Base-by-base conservation (phyloP, 495 filamentous ascomycete genomes). In the Mytilinidion resinicola region DNA sequence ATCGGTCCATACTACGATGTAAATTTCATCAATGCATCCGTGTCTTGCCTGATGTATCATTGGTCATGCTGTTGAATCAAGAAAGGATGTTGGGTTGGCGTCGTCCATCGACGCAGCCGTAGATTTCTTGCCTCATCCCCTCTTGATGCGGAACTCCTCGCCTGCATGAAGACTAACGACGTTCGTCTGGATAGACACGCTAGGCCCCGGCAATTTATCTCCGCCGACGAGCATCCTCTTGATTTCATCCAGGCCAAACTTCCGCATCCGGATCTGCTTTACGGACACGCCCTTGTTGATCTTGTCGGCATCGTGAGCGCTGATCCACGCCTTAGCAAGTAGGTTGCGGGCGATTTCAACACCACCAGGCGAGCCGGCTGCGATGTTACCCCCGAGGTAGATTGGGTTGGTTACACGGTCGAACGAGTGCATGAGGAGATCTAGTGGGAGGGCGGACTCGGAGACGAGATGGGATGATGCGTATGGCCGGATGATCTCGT, bases 281-380 rank as follows among this genome's bases (percentile, higher is more conserved):
- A 77, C 80, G 1, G 73, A 76, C 9, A 84, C 20, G 0, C 85
- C 85, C 1, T 67, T 73, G 41, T 78, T 77, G 17, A 79, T 72
- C 62, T 87, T 88, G 15, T 80, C 80, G 12, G 80, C 83, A 61
- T 87, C 84, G 56, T 89, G 85, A 1, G 85, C 81, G 54, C 78
- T 76, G 20, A 88, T 77, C 85, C 85, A 88, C 5, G 73, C 67
- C 49, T 72, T 73, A 3, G 85, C 80, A 35, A 72, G 72, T 4
- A 85, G 65, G 20, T 73, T 76, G 7, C 68, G 67, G 1, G 80
- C 84, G 14, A 85, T 82, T 55, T 84, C 78, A 1, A 77, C 61
- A 4, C 85, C 85, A 14, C 77, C 76, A 6, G 79, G 79, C 14
- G 77, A 74, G 10, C 85, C 85, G 2, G 74, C 69, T 14, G 77